Conservation (phyloP, 2,329 filamentous ascomycete genomes). For the Diaporthe sp. region DNA sequence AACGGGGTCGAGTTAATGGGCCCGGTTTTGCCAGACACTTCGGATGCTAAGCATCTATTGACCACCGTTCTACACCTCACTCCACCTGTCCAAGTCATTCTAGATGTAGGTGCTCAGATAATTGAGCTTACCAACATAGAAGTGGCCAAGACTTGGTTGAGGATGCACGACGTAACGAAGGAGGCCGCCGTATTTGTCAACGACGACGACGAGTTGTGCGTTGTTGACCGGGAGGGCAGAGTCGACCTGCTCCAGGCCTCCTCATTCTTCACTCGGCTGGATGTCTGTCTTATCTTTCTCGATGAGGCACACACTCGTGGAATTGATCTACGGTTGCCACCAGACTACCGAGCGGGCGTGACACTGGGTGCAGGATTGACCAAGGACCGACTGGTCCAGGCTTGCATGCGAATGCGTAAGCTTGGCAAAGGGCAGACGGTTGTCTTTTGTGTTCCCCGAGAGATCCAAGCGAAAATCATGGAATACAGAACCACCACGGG, state of each 20-base stretch:
- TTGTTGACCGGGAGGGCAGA: constrained; percentile 59
- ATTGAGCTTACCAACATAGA: constrained; percentile 69
- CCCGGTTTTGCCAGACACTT: constrained; percentile 3
- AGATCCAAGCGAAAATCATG: constrained; percentile 66
- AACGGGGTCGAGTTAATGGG: constrained; percentile 52
- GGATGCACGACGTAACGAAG: constrained; percentile 36
- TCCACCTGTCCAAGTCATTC: constrained; percentile 60
- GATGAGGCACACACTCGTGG: constrained; percentile 79
- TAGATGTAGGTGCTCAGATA: constrained; percentile 79
- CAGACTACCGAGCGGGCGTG: constrained; percentile 69
- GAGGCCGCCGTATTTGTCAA: constrained; percentile 69
- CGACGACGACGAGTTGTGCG: constrained; percentile 62
- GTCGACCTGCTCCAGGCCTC: constrained; percentile 66
- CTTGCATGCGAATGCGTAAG: constrained; percentile 78
- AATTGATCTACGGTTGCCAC: constrained; percentile 72
- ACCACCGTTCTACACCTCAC: constrained; percentile 40
- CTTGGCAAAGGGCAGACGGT: constrained; percentile 75
- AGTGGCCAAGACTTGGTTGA: constrained; percentile 67
- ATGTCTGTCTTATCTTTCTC: constrained; percentile 72
- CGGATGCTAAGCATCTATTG: constrained; percentile 57
- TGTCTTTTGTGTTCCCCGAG: constrained; percentile 67
- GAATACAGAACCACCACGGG: not conserved
- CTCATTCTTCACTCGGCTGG: constrained; percentile 65
- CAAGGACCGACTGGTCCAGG: constrained; percentile 77
- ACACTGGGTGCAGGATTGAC: constrained; percentile 73